Evolutionary conservation across 176 grass and related monocot species (phyloP).

Genomic region (Cenchrus purpureus): DNA sequence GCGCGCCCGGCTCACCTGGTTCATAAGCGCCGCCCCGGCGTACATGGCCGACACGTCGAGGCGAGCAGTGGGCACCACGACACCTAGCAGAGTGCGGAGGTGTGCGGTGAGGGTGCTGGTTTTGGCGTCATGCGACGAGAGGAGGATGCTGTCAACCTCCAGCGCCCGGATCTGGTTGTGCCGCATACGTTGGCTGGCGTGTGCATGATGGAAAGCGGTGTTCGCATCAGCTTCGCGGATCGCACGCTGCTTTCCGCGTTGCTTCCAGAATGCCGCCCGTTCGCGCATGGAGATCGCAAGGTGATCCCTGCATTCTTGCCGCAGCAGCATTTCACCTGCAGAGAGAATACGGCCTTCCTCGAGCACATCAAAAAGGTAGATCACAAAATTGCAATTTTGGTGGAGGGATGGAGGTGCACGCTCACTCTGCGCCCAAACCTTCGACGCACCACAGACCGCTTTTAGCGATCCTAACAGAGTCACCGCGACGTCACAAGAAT

Average conservation of each 20-base stretch:
- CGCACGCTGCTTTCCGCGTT: neutral
- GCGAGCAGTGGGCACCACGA: too few species aligned
- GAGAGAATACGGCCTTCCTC: neutral
- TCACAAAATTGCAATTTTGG: neutral
- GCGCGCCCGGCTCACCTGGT: too few species aligned
- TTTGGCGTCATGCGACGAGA: too few species aligned
- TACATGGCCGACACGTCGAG: too few species aligned
- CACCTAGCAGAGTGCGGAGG: too few species aligned
- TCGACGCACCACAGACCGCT: neutral
- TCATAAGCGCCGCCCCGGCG: too few species aligned
- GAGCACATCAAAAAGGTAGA: neutral
- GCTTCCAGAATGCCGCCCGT: neutral
- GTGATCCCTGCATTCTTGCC: neutral
- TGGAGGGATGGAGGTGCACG: neutral
- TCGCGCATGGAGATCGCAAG: neutral
- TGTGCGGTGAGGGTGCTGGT: too few species aligned
- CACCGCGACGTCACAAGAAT: too few species aligned
- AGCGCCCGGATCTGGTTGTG: neutral
- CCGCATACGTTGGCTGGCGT: neutral
- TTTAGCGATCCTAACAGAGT: neutral
- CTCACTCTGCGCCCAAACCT: neutral
- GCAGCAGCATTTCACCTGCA: neutral
- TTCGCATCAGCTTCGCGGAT: neutral
- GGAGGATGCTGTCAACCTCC: neutral
- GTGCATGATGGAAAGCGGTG: neutral